Percentiles rank a stretch among this genome's conserved stretches.
Conservation (phyloP, 768 basidiomycete species). For the Trametes cubensis region DNA sequence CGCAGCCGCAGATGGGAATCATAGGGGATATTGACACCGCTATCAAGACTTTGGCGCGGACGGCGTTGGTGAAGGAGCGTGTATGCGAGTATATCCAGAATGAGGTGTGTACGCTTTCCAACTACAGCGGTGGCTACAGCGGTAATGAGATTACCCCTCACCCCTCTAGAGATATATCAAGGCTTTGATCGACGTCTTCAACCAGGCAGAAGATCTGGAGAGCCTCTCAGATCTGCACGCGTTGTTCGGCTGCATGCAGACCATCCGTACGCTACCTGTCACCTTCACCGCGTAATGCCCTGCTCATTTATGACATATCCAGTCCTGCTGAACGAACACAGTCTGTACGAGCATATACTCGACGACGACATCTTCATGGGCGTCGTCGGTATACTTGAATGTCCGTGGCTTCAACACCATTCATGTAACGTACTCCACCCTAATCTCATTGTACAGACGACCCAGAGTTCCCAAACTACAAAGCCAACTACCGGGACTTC, state of each 20-base stretch:
- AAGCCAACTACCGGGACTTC: constrained; percentile 96
- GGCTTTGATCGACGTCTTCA: constrained; percentile 79
- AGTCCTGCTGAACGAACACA: constrained; percentile 96
- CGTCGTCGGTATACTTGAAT: constrained; percentile 96
- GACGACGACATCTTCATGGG: constrained; percentile 92
- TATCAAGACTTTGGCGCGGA: constrained; percentile 74
- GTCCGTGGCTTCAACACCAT: constrained; percentile 47
- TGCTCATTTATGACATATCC: constrained; percentile 2
- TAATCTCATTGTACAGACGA: constrained; percentile 63
- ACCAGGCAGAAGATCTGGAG: constrained; percentile 92
- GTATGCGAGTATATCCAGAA: constrained; percentile 88
- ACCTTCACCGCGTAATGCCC: not conserved
- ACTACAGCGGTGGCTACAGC: not conserved
- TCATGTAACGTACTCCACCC: constrained; percentile 20
- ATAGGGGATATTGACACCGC: constrained; percentile 79
- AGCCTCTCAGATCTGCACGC: constrained; percentile 88
- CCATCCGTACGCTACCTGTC: constrained; percentile 68
- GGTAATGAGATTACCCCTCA: constrained; percentile 15
- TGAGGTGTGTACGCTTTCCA: constrained; percentile 58
- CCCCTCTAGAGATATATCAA: constrained; percentile 80
- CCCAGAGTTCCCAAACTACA: constrained; percentile 94
- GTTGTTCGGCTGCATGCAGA: constrained; percentile 90
- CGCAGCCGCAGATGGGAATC: constrained; percentile 73
- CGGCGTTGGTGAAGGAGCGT: constrained; percentile 74
- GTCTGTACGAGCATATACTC: constrained; percentile 91